Percentiles rank a stretch among this genome's conserved stretches.
These are phyloP conservation scores for Tarenaya hassleriana DNA, from an alignment of 345 rosid genomes.

Conservation along the genomic window DNA sequence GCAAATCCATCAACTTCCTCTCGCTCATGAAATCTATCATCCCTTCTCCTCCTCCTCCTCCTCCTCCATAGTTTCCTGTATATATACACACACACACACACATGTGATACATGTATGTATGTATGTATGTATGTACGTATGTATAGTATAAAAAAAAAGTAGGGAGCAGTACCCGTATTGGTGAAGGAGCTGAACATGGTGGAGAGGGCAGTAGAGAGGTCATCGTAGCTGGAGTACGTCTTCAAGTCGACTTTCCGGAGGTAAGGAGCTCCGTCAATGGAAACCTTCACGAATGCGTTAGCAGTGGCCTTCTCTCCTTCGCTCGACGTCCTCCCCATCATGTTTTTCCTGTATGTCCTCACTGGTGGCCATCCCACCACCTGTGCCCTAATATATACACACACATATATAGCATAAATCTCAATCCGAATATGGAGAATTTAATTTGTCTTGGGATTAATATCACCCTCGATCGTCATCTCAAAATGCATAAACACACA, in stretches of 20 bases:
- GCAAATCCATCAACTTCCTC: constrained; percentile 59
- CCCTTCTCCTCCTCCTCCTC: constrained; percentile 91
- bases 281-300: constrained; percentile 69
- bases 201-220: constrained; percentile 59
- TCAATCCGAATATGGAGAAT: too few relatives aligned
- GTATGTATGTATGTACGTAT: too few relatives aligned
- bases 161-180: constrained; percentile 39
- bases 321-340: constrained; percentile 36
- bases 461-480: too few relatives aligned
- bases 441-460: too few relatives aligned
- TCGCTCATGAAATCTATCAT: constrained; percentile 73
- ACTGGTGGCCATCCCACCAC: constrained; percentile 99
- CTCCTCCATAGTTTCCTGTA: constrained; percentile 59
- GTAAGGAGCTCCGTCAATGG: constrained; percentile 95
- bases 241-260: constrained; percentile 80
- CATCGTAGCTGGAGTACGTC: constrained; percentile 59
- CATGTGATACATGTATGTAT: background rate
- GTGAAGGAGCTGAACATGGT: constrained; percentile 86
- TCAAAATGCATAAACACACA: too few relatives aligned
- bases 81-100: background rate
- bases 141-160: background rate
- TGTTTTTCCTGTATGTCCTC: constrained; percentile 74
- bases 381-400: constrained; percentile 45
- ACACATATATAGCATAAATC: background rate
- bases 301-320: constrained; percentile 22